Conservation (phyloP, 2,329 filamentous ascomycete genomes). For the Cladosporium halotolerans region DNA sequence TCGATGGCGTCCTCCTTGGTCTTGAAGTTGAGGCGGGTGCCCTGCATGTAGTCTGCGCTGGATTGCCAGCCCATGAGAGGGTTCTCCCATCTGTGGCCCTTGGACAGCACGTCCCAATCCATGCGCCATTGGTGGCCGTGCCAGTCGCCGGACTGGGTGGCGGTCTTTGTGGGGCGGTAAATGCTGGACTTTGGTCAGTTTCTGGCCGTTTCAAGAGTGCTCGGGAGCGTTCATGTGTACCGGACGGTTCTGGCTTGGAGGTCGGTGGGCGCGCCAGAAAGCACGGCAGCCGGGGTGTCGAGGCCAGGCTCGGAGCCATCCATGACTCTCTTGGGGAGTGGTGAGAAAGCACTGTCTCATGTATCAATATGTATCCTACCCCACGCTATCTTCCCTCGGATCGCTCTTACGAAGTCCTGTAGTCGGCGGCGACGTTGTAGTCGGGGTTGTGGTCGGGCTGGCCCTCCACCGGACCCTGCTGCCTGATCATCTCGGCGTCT, state of each 20-base stretch:
- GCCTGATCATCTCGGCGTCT: constrained; percentile 41
- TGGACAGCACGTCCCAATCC: constrained; percentile 93
- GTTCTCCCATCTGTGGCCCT: constrained; percentile 98
- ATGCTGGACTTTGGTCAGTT: constrained; percentile 55
- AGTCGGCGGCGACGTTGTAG: constrained; percentile 74
- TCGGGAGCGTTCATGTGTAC: constrained; percentile 45
- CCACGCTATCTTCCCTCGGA: constrained; percentile 7
- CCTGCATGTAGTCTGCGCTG: constrained; percentile 90
- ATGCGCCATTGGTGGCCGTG: constrained; percentile 83
- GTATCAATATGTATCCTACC: constrained; percentile 12
- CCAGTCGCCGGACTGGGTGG: constrained; percentile 90
- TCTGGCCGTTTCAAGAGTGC: not conserved
- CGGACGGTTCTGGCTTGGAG: constrained; percentile 89
- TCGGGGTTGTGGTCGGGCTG: constrained; percentile 66
- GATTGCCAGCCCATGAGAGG: constrained; percentile 98
- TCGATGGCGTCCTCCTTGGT: constrained; percentile 88
- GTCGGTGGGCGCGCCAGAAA: constrained; percentile 89
- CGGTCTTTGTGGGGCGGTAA: constrained; percentile 85
- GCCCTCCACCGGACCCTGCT: constrained; percentile 45
- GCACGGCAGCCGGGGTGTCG: constrained; percentile 70
- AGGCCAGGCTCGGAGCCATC: constrained; percentile 79
- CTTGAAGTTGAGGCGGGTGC: constrained; percentile 83
- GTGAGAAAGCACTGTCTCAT: constrained; percentile 69
- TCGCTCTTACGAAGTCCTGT: constrained; percentile 74
- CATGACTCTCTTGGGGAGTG: constrained; percentile 81